These are phyloP conservation scores for Picochlorum sp. DNA, from an alignment of 139 green algal species.

Conservation along the genomic window DNA sequence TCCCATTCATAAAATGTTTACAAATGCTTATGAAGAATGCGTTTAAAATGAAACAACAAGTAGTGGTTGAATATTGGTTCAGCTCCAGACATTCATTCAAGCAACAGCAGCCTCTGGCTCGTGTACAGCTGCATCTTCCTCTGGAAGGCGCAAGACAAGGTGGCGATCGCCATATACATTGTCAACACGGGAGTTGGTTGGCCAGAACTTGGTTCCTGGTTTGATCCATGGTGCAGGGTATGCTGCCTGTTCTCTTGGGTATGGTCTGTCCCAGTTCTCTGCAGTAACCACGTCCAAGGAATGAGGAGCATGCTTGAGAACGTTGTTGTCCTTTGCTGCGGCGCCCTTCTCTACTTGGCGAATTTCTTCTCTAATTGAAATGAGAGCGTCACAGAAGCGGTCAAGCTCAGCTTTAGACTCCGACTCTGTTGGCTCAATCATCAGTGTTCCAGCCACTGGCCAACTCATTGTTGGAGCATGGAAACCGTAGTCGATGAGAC, in stretches of 20 bases:
- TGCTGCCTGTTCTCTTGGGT: constrained; percentile 79
- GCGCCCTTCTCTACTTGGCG: constrained; percentile 69
- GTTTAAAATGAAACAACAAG: too few relatives aligned
- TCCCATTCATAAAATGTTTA: too few relatives aligned
- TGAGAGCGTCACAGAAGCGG: constrained; percentile 92
- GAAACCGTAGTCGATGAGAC: constrained; percentile 98
- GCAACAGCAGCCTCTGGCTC: constrained; percentile 15
- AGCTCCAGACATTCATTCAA: constrained; percentile 9
- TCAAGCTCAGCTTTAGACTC: constrained; percentile 90
- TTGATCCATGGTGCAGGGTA: constrained; percentile 88
- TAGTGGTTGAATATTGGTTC: background rate
- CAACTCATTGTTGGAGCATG: constrained; percentile 99
- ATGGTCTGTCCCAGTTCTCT: constrained; percentile 85
- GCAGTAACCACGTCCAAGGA: constrained; percentile 57
- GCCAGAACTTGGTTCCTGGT: constrained; percentile 95
- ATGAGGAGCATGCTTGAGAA: constrained; percentile 92
- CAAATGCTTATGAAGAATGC: too few relatives aligned
- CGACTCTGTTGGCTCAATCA: constrained; percentile 97
- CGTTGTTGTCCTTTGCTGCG: constrained; percentile 72
- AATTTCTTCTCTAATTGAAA: constrained; percentile 84
- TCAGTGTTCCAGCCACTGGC: constrained; percentile 94
- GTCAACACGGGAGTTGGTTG: constrained; percentile 81
- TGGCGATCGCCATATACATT: constrained; percentile 97
- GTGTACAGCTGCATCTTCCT: background rate
- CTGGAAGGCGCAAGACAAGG: constrained; percentile 42